Evolutionary conservation across 2,329 filamentous ascomycete genomes (phyloP), one percentile per base, ranked within the genome.

Genomic region (Penicillium psychrosexuale): DNA sequence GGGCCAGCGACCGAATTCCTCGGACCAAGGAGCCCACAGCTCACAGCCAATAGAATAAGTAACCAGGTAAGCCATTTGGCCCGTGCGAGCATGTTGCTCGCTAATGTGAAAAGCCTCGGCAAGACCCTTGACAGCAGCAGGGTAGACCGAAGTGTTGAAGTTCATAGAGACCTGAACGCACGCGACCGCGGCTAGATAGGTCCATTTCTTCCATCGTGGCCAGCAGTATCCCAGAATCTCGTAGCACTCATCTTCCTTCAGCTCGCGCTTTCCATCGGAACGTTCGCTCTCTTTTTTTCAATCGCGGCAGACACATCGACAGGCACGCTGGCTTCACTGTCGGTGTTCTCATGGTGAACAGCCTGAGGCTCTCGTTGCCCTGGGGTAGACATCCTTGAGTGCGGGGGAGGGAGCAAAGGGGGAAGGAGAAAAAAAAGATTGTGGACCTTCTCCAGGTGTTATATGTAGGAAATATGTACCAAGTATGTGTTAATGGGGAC

Each of bases 31-130:
- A 0, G 89, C 89, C 89, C 89, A 92, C 0, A 91, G 79, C 71
- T 92, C 89, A 67, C 89, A 92, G 11, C 89, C 89, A 67, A 93
- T 90, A 31, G 88, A 88, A 68, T 93, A 92, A 2, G 84, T 74
- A 48, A 92, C 80, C 22, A 92, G 75, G 73, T 91, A 93, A 61
- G 89, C 82, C 72, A 88, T 85, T 58, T 88, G 87, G 59, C 88
- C 89, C 36, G 83, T 80, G 47, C 88, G 82, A 1, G 85, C 88
- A 8, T 82, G 82, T 67, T 89, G 86, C 9, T 77, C 75, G 57
- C 83, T 85, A 55, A 92, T 85, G 36, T 74, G 60, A 61, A 89
- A 92, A 52, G 89, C 79, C 22, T 84, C 73, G 0, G 81, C 73
- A 40, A 90, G 84, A n/a, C 83, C 84, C 1, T 74, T 71, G 28